Evolutionary conservation across 2,329 filamentous ascomycete species (phyloP).

Genomic region (Sclerotinia nivalis): DNA sequence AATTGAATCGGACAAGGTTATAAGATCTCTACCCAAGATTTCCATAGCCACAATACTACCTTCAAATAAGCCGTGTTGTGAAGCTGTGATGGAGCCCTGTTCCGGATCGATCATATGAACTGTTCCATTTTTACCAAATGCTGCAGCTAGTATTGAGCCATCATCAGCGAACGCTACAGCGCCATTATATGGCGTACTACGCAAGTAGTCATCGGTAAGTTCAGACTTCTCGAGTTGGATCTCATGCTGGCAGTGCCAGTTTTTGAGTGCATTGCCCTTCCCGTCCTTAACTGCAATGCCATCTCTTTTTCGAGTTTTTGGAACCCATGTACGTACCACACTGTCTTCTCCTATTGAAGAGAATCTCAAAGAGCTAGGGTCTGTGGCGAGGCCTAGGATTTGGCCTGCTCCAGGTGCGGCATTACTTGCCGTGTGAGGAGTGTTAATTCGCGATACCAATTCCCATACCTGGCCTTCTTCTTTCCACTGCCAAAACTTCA

Average conservation of each 20-base stretch:
- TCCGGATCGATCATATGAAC: constrained; percentile 76
- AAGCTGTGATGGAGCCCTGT: constrained; percentile 65
- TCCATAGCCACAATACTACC: constrained; percentile 66
- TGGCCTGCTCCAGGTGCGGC: constrained; percentile 52
- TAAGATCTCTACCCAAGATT: constrained; percentile 71
- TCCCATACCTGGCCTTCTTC: constrained; percentile 61
- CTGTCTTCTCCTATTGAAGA: constrained; percentile 84
- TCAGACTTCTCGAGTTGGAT: constrained; percentile 50
- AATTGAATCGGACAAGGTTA: constrained; percentile 73
- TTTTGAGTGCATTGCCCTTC: constrained; percentile 60
- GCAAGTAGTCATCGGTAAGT: constrained; percentile 38
- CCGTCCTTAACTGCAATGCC: constrained; percentile 64
- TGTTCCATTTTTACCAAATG: constrained; percentile 58
- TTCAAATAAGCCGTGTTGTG: constrained; percentile 66
- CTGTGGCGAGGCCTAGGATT: constrained; percentile 72
- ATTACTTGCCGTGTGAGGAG: constrained; percentile 66
- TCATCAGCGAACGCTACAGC: constrained; percentile 79
- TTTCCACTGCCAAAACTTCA: constrained; percentile 87
- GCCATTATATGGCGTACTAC: constrained; percentile 48
- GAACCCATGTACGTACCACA: constrained; percentile 77
- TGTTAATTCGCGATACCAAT: constrained; percentile 79
- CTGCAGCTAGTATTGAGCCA: constrained; percentile 77
- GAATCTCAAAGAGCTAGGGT: constrained; percentile 70
- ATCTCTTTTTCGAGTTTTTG: constrained; percentile 66
- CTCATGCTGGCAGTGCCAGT: constrained; percentile 70